These are phyloP conservation scores for Alternaria brassicae DNA, from an alignment of 2,329 filamentous ascomycete genomes.

Conservation along the genomic window DNA sequence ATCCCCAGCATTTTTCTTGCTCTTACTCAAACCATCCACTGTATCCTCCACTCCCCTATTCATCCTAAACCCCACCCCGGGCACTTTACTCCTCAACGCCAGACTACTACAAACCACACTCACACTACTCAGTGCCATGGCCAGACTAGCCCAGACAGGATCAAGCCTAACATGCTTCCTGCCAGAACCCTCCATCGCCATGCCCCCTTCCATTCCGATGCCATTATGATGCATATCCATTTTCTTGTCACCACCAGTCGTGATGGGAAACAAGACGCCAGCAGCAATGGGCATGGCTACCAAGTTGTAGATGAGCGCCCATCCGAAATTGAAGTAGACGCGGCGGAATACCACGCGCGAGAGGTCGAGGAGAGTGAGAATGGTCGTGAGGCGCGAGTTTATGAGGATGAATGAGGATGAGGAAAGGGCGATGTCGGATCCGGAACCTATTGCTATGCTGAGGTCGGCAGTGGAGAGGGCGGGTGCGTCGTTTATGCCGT, in stretches of 20 bases:
- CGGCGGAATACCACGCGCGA: conserved; percentile 75
- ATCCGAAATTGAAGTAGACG: conserved; percentile 84
- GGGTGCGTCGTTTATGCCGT: conserved; percentile 86
- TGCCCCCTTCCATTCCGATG: conserved; percentile 38
- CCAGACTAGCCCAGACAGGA: conserved; percentile 85
- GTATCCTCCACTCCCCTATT: not conserved
- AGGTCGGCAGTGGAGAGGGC: conserved; percentile 82
- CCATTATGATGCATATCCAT: conserved; percentile 53
- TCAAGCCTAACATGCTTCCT: conserved; percentile 69
- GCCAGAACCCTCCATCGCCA: conserved; percentile 48
- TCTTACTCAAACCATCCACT: not conserved
- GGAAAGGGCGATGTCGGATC: conserved; percentile 82
- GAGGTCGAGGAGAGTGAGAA: conserved; percentile 76
- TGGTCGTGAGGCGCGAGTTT: conserved; percentile 70
- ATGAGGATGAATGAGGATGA: conserved; percentile 83
- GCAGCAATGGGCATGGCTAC: conserved; percentile 81
- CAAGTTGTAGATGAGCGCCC: conserved; percentile 84
- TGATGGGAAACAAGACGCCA: conserved; percentile 74
- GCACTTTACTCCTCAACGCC: conserved; percentile 64
- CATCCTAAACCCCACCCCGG: conserved; percentile 54
- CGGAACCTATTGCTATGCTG: conserved; percentile 80
- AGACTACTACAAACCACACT: conserved; percentile 87
- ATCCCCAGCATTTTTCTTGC: not conserved
- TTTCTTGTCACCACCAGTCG: conserved; percentile 52
- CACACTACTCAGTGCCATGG: conserved; percentile 92